phyloP scores from a whole-genome alignment of 306 rosid genomes.

The Ammopiptanthus mongolicus region DNA sequence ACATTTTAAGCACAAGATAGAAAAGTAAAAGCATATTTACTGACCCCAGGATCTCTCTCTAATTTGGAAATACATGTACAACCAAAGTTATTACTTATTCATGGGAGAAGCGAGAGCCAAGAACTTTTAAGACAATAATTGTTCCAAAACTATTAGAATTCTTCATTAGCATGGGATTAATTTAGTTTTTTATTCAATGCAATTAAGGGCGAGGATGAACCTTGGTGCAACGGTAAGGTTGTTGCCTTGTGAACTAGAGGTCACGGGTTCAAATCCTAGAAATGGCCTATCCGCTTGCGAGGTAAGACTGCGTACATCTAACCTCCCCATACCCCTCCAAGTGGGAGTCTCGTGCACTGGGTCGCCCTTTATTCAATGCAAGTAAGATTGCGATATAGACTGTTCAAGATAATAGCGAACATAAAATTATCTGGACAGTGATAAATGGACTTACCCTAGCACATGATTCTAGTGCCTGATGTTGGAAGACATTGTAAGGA shows the following conservation, averaged over 20 bases:
- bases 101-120: background rate
- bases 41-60: too few relatives aligned
- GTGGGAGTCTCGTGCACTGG: too few relatives aligned
- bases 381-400: background rate
- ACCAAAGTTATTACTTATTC: background rate
- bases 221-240: too few relatives aligned
- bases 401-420: background rate
- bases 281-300: too few relatives aligned
- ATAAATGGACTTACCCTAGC: conserved; percentile 70
- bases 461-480: conserved; percentile 81
- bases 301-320: too few relatives aligned
- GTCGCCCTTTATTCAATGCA: background rate
- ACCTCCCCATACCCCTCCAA: too few relatives aligned
- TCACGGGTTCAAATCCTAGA: too few relatives aligned
- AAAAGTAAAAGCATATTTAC: background rate
- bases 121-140: background rate
- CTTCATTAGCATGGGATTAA: background rate
- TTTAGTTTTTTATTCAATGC: too few relatives aligned
- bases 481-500: too few relatives aligned
- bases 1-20: background rate
- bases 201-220: too few relatives aligned
- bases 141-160: background rate
- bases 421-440: background rate
- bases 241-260: too few relatives aligned
- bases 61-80: background rate